A percentile compares a stretch with the other conserved stretches of the same genome.
These are phyloP conservation scores for Naumovozyma baii DNA, from an alignment of 805 yeast genomes.

Conservation along the genomic window DNA sequence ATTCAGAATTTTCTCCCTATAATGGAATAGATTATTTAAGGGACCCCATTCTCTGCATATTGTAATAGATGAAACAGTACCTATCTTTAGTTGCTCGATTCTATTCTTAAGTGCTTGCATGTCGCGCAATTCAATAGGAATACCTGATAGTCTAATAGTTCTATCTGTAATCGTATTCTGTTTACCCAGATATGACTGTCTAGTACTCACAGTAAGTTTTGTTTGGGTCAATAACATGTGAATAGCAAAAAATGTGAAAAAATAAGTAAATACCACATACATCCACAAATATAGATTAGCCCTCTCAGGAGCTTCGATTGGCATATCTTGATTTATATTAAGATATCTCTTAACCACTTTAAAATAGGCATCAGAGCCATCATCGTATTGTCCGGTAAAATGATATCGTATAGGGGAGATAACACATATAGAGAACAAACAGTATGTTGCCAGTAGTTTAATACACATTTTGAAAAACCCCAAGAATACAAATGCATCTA, in stretches of 20 bases:
- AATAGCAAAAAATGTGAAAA: slow-evolving; percentile 64
- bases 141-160: slow-evolving; percentile 79
- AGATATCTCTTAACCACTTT: slow-evolving; percentile 4
- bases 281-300: slow-evolving; percentile 61
- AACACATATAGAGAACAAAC: slow-evolving; percentile 59
- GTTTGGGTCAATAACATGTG: slow-evolving; percentile 61
- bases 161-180: slow-evolving; percentile 88
- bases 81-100: slow-evolving; percentile 69
- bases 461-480: slow-evolving; percentile 88
- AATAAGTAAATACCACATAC: slow-evolving; percentile 77
- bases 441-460: slow-evolving; percentile 51
- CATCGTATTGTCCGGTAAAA: slow-evolving; percentile 72
- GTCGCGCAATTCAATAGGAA: slow-evolving; percentile 71
- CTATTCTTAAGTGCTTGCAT: slow-evolving; percentile 62
- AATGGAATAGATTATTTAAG: slow-evolving; percentile 54
- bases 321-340: slow-evolving; percentile 21
- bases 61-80: slow-evolving; percentile 65
- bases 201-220: slow-evolving; percentile 56
- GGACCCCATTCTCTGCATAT: slow-evolving; percentile 83
- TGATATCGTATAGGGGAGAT: slow-evolving; percentile 80
- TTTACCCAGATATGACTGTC: slow-evolving; percentile 74
- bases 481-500: slow-evolving; percentile 87
- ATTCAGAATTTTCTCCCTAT: slow-evolving; percentile 44
- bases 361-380: slow-evolving; percentile 35
- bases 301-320: slow-evolving; percentile 31